Evolutionary conservation across 345 rosid genomes (phyloP), one percentile per base, ranked within the genome.

Genomic region (Raphanus sativus): DNA sequence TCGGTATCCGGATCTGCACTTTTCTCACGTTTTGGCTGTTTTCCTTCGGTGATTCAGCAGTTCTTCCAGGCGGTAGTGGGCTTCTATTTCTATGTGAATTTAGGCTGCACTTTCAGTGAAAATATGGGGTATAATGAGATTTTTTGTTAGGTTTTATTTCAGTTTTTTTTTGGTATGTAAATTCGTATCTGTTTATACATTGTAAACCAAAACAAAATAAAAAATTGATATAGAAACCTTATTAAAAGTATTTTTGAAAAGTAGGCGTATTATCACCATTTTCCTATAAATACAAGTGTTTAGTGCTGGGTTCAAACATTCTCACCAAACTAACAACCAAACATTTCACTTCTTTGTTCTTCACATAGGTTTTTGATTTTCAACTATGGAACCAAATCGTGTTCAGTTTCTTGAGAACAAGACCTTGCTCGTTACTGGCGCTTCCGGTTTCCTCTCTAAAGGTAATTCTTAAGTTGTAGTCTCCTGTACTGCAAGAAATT

Each of bases 341-440:
- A 54, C 13, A 38, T 9, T 70, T 70, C 34, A 62, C 42, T 29
- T 61, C 52, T 34, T 56, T 56, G 29, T 56, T 24, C 24, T 13
- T 55, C 8, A 69, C 4, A 0, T 36, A n/a, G 38, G 5, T n/a
- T 70, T 25, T 38, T 36, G 25, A n/a, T 16, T 6, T n/a, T 62
- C 12, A 62, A 62, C 24, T 30, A 62, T 62, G 66, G 66, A 15
- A 62, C 42, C 66, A 32, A 62, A 7, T 30, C 21, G 12, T 32
- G 66, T 62, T 62, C 38, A 30, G 65, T 61, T 29, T 61, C 65
- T 61, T 61, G 65, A 61, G 65, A 61, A 61, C 21, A 61, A 38
- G 42, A 8, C 66, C 4, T 6, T 62, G 25, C 66, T 62, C 6
- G 24, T 62, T 11, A 62, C 66, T n/a, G 66, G 66, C 42, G 12